Percentiles rank a stretch among this genome's conserved stretches.
Conservation (phyloP, 176 grass and related monocot genomes). For the Musa beccarii region DNA sequence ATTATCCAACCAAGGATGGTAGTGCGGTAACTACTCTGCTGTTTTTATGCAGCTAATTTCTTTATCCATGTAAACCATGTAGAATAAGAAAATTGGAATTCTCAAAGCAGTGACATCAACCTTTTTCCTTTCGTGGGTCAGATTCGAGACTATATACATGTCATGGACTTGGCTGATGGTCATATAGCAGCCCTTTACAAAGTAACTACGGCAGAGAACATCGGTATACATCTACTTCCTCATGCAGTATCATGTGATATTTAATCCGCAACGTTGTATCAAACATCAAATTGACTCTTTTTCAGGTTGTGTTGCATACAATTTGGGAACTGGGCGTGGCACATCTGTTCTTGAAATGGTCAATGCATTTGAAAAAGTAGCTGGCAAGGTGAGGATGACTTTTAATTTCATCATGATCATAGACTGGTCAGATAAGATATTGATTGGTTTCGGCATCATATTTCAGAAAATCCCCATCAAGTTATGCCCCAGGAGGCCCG, state of each 20-base stretch:
- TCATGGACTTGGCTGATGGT: constrained; percentile 86
- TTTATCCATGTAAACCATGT: no score
- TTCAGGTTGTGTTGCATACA: constrained; percentile 60
- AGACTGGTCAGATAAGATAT: no score
- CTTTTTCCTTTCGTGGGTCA: not conserved
- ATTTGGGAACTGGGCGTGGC: constrained; percentile 67
- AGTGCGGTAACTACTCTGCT: constrained; percentile 35
- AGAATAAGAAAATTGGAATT: no score
- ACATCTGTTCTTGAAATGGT: constrained; percentile 91
- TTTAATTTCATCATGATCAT: no score
- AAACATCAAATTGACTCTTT: no score
- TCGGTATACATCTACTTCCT: constrained; percentile 15
- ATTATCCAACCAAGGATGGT: constrained; percentile 81
- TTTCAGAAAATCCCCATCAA: constrained; percentile 69
- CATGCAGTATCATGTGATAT: no score
- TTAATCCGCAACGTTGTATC: no score
- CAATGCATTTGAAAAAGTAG: constrained; percentile 65
- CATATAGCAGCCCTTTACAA: constrained; percentile 77
- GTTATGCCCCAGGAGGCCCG: constrained; percentile 62
- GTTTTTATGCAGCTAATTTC: no score
- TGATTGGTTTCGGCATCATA: not conserved
- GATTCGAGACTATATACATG: constrained; percentile 93
- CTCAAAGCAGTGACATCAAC: no score
- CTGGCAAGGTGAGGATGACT: constrained; percentile 44
- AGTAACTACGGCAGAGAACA: constrained; percentile 45